phyloP scores from a whole-genome alignment of 352 stramenopile species.

The Phytophthora idaei region DNA sequence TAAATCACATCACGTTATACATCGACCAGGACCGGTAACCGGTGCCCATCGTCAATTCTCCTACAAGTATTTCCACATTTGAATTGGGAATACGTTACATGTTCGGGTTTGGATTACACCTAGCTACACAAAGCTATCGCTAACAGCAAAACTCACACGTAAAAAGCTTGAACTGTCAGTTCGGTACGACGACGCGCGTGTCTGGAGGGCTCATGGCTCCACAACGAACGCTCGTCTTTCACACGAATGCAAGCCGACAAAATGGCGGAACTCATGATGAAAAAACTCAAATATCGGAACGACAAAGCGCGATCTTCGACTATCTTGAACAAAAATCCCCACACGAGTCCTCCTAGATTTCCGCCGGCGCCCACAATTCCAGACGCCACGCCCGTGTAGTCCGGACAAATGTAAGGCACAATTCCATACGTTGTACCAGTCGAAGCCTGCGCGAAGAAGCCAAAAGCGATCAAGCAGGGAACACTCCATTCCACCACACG shows the following conservation, averaged over 20 bases:
- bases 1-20: too few relatives aligned
- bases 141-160: conserved; percentile 20
- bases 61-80: too few relatives aligned
- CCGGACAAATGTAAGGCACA: conserved; percentile 54
- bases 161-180: conserved; percentile 30
- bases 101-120: not conserved
- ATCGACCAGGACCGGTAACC: too few relatives aligned
- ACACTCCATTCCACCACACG: conserved; percentile 61
- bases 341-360: conserved; percentile 54
- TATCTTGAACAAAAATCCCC: conserved; percentile 58
- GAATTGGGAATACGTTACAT: too few relatives aligned
- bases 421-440: conserved; percentile 62
- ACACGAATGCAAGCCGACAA: conserved; percentile 23
- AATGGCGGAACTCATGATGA: conserved; percentile 31
- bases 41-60: too few relatives aligned
- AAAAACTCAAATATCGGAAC: conserved; percentile 55
- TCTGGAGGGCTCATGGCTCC: conserved; percentile 28
- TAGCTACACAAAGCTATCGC: not conserved
- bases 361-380: conserved; percentile 62
- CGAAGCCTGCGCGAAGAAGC: conserved; percentile 72
- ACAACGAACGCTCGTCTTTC: conserved; percentile 33
- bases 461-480: conserved; percentile 88
- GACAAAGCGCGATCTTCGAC: conserved; percentile 36
- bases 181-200: conserved; percentile 17
- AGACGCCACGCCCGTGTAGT: conserved; percentile 45